Conservation (phyloP, 2,329 filamentous ascomycete species). For the Scedosporium aurantiacum region DNA sequence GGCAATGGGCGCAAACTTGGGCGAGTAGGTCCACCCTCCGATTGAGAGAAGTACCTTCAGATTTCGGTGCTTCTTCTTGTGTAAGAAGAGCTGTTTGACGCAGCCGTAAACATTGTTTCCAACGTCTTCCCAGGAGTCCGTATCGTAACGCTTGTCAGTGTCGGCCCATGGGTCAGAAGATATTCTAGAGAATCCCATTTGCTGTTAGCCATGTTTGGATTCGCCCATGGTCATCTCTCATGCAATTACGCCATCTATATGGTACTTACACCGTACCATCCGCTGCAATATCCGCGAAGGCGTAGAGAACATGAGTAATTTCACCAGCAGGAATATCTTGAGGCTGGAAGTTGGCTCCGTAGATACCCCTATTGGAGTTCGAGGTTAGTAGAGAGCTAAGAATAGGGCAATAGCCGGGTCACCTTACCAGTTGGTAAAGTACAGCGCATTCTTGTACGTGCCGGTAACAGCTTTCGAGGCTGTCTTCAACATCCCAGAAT, state of each 20-base stretch:
- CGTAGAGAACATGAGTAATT: conserved; percentile 63
- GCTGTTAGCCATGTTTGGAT: conserved; percentile 6
- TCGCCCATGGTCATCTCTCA: conserved; percentile 4
- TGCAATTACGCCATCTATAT: not conserved
- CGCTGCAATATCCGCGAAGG: conserved; percentile 10
- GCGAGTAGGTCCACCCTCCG: conserved; percentile 69
- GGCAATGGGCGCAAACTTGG: conserved; percentile 54
- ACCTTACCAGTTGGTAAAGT: conserved; percentile 44
- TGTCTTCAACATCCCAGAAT: not conserved
- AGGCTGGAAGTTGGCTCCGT: conserved; percentile 61
- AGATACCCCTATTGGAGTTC: conserved; percentile 40
- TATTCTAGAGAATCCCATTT: conserved; percentile 19
- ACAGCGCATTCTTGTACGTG: conserved; percentile 28
- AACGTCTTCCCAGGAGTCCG: conserved; percentile 46
- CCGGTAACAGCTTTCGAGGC: not conserved
- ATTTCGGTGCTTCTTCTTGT: conserved; percentile 66
- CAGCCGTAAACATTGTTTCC: conserved; percentile 64
- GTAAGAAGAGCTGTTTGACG: conserved; percentile 63
- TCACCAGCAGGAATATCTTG: conserved; percentile 55
- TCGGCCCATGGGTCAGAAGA: conserved; percentile 56
- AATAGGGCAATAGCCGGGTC: conserved; percentile 31
- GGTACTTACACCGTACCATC: conserved; percentile 15
- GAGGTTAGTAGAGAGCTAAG: conserved; percentile 33
- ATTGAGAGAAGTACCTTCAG: conserved; percentile 73
- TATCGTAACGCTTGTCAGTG: conserved; percentile 52